A percentile compares a stretch with the other conserved stretches of the same genome.
Conservation (phyloP, 2,329 filamentous ascomycete species). For the Aciculosporium take region DNA sequence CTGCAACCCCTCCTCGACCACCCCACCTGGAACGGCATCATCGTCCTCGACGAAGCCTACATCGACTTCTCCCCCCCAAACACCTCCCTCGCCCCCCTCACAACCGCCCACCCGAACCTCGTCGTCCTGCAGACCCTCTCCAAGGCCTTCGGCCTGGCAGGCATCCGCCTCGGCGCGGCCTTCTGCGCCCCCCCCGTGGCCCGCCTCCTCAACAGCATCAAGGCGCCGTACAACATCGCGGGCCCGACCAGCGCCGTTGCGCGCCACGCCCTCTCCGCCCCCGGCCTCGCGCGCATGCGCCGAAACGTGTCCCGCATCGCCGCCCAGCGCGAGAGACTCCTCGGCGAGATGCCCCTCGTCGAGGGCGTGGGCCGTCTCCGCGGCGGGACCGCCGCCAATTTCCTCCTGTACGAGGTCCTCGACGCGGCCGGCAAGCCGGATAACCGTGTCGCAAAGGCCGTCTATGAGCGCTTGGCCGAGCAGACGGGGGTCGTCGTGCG, state of each 20-base stretch:
- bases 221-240: constrained; percentile 92
- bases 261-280: constrained; percentile 49
- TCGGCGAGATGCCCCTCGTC: constrained; percentile 59
- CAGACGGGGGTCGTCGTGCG: constrained; percentile 79
- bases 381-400: constrained; percentile 74
- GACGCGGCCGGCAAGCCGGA: constrained; percentile 58
- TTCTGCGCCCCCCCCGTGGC: constrained; percentile 68
- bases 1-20: constrained; percentile 63
- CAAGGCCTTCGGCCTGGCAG: constrained; percentile 91
- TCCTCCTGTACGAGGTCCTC: constrained; percentile 79
- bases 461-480: constrained; percentile 78
- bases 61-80: constrained; percentile 73
- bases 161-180: constrained; percentile 76
- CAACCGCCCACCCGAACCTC: constrained; percentile 82
- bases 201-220: constrained; percentile 72
- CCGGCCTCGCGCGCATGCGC: constrained; percentile 61
- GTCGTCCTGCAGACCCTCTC: constrained; percentile 98
- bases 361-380: constrained; percentile 66
- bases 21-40: constrained; percentile 86
- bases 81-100: constrained; percentile 79
- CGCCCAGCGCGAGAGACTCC: constrained; percentile 60
- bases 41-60: constrained; percentile 91
- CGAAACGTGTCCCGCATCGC: constrained; percentile 56
- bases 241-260: constrained; percentile 77
- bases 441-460: constrained; percentile 61